Evolutionary conservation across 495 filamentous ascomycete species (phyloP).

Genomic region (Aspergillus leporis): DNA sequence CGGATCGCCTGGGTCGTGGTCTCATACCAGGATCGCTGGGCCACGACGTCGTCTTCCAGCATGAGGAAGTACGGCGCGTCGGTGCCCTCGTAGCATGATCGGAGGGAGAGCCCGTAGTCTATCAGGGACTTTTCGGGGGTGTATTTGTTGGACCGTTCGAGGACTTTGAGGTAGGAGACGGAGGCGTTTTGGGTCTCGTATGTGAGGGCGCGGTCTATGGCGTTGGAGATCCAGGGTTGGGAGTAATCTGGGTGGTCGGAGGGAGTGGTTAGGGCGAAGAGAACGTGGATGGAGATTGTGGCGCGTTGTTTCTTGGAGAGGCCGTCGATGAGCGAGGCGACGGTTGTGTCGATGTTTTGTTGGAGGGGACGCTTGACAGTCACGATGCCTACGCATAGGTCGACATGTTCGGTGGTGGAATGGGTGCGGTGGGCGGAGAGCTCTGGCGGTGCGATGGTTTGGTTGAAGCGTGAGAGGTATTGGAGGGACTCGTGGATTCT

Average conservation of each 20-base stretch:
- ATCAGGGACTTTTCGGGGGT: conserved; percentile 43
- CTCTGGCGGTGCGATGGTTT: conserved; percentile 6
- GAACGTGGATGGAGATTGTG: conserved; percentile 48
- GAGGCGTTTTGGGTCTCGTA: conserved; percentile 18
- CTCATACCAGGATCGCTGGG: conserved; percentile 52
- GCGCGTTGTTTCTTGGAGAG: conserved; percentile 47
- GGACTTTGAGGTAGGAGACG: not conserved
- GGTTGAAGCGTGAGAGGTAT: conserved; percentile 23
- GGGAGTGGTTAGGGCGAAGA: conserved; percentile 54
- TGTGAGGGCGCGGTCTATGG: conserved; percentile 31
- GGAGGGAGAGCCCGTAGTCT: conserved; percentile 51
- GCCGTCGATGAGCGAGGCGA: conserved; percentile 53
- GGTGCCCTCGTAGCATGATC: conserved; percentile 43
- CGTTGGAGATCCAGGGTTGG: conserved; percentile 47
- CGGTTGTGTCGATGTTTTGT: conserved; percentile 48
- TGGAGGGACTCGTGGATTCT: conserved; percentile 24
- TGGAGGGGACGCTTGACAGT: conserved; percentile 34
- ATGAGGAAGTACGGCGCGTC: conserved; percentile 49
- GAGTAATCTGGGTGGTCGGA: conserved; percentile 48
- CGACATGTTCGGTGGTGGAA: conserved; percentile 11
- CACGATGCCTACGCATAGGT: conserved; percentile 38
- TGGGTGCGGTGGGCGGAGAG: conserved; percentile 4
- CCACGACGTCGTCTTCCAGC: conserved; percentile 57
- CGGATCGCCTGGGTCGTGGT: conserved; percentile 40
- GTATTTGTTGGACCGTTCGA: conserved; percentile 11